Base-by-base conservation (phyloP, 495 filamentous ascomycete genomes). In the Terfezia claveryi region DNA sequence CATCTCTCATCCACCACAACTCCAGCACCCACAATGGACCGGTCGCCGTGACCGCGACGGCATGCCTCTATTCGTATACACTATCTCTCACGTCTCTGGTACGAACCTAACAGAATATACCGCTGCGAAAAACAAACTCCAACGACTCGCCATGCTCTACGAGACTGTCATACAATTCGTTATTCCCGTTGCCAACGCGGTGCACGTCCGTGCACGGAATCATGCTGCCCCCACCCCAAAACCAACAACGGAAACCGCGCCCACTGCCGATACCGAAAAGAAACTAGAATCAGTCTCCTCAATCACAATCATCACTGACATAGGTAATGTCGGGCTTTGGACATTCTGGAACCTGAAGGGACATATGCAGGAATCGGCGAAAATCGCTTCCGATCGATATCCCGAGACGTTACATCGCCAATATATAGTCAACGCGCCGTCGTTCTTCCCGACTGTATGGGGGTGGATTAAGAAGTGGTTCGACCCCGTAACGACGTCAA, bases 401-500 rank as follows among this genome's bases (percentile, higher is more conserved):
- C 87, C 87, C 0, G 87, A 94, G 68, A 93, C 85, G 2, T 68
- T 94, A 52, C 85, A 91, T 65, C 74, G 84, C 17, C 86, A 88
- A 56, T 91, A 84, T 75, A 84, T 94, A 63, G 83, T 94, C 57
- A 85, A 86, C 50, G 87, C 87, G 0, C 87, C 87, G 4, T 73
- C 77, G 49, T 94, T 92, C 74, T 94, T 94, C 70, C 83, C 83
- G 36, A 92, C 87, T 10, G 84, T 94, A 53, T 93, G 87, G 87
- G 76, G 82, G 58, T 93, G 87, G 87, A 81, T 92, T 68, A 92
- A 93, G 72, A 79, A 80, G 63, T 94, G 87, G 87, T 93, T 93
- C 65, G 87, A 94, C 69, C 87, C 87, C 27, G 82, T 82, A 56
- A 94, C 87, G 50, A 85, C 86, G 4, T 87, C 83, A 58, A 93